These are phyloP conservation scores for Fusarium sambucinum DNA, from an alignment of 2,329 filamentous ascomycete species.

Conservation along the genomic window DNA sequence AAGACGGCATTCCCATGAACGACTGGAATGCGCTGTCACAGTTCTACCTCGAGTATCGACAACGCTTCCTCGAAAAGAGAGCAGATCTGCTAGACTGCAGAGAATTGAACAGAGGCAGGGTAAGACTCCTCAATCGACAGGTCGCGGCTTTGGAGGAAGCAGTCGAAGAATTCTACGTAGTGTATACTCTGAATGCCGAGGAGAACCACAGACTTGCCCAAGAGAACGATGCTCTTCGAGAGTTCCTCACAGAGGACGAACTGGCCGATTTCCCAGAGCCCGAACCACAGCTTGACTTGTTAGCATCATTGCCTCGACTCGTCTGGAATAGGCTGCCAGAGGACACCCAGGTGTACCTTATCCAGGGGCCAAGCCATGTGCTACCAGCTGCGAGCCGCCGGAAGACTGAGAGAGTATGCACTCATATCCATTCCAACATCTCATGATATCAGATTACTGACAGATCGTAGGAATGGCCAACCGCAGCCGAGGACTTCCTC, in stretches of 20 bases:
- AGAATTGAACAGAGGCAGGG: accelerated
- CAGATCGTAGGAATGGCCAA: constrained; percentile 24
- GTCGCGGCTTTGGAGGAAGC: not conserved
- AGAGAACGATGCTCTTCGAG: not conserved
- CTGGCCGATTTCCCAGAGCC: not conserved
- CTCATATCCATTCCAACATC: accelerated
- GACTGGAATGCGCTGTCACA: not conserved
- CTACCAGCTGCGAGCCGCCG: not conserved
- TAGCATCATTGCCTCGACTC: not conserved
- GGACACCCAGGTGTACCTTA: not conserved
- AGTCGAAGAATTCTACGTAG: constrained; percentile 5
- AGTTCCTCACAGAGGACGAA: not conserved
- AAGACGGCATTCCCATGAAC: not conserved
- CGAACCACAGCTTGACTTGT: not conserved
- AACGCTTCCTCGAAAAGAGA: not conserved
- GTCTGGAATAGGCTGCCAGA: not conserved
- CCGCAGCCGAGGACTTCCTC: not conserved
- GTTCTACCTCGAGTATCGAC: not conserved
- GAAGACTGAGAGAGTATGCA: constrained; percentile 23
- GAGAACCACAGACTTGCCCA: not conserved
- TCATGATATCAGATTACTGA: not conserved
- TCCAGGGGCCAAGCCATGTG: not conserved
- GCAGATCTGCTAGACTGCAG: not conserved
- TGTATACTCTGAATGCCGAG: not conserved
- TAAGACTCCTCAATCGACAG: accelerated